Base-by-base conservation (phyloP, 768 basidiomycete genomes). In the Boletus edulis region DNA sequence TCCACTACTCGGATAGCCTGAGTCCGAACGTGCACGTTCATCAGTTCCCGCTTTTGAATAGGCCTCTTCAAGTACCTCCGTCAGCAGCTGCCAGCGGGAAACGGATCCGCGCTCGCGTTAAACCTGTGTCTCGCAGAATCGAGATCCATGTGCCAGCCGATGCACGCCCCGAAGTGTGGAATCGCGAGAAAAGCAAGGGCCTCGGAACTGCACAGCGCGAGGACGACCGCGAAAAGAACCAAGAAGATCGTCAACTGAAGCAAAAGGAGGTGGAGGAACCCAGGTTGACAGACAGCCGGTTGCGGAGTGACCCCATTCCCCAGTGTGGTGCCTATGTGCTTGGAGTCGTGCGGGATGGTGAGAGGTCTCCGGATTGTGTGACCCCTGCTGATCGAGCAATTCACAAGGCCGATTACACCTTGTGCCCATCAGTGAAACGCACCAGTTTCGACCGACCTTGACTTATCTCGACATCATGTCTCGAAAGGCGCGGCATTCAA, bases 91-190 rank as follows among this genome's bases (percentile, higher is more conserved):
- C 78, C 34, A 86, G 83, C 62, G 91, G 92, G 8, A 92, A 92
- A 70, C 80, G 82, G 22, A 89, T 94, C 52, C 78, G 78, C 34
- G 89, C 89, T 7, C 82, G 91, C 34, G 73, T 85, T 58, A 92
- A 91, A 69, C 79, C 85, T 4, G 72, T 76, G 38, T 76, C 80
- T 37, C 80, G 77, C 49, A 76, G 84, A 59, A 67, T 89, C 32
- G 91, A 94, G 68, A 77, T 94, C 22, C 89, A 91, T 68, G 78
- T 94, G 13, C 91, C 91, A 5, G 81, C 83, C n/a, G 91, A 94
- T 67, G 82, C 82, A 20, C 84, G 91, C 35, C 74, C 83, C 17
- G 89, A 91, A 58, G 88, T 94, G 15, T 91, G 87, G 85, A 93
- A 88, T 62, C 67, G 67, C n/a, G 87, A 89, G 51, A 81, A 80